Base-by-base conservation (phyloP, 768 basidiomycete genomes). In the Steccherinum ochraceum region DNA sequence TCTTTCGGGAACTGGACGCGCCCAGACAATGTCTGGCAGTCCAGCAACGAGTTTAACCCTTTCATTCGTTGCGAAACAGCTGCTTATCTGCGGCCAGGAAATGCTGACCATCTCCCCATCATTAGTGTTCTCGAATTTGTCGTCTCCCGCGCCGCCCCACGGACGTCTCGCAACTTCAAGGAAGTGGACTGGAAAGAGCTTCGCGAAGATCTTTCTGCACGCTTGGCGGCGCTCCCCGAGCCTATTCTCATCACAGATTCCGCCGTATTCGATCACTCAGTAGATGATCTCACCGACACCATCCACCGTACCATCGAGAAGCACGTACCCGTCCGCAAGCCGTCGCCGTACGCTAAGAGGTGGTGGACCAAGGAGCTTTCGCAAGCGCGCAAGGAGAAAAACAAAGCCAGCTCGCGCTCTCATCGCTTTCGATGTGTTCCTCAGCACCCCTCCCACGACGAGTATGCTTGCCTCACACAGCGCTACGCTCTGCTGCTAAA, bases 71-170 rank as follows among this genome's bases (percentile, higher is more conserved):
- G 23, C 50, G 0, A 55, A 64, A 2, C 2, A 41, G 0, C 54
- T 40, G 3, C 66, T 64, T 0, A 40, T 58, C 0, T 48, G 51
- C 1, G 66, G 19, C 41, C 41, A 19, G n/a, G 10, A 7, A 43
- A 43, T 10, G 18, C 74, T 2, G 73, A 79, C 58, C 74, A 79
- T 55, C 64, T 68, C 48, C 74, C 70, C 0, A 71, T 79, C 7
- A 23, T 43, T 18, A 18, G 21, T 19, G 18, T 18, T 11, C 21
- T 43, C 41, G 41, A n/a, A 7, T 23, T 43, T 18, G 41, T 11
- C 7, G 21, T 43, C 10, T 7, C 41, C 19, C 41, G 41, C 7
- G 18, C n/a, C 18, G 41, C 7, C 5, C 21, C n/a, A 7, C n/a
- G 41, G 7, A 19, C 24, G 46, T 0, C 19, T 0, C 23, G 43